Base-by-base conservation (phyloP, 768 basidiomycete genomes). In the Hypsizygus marmoreus region DNA sequence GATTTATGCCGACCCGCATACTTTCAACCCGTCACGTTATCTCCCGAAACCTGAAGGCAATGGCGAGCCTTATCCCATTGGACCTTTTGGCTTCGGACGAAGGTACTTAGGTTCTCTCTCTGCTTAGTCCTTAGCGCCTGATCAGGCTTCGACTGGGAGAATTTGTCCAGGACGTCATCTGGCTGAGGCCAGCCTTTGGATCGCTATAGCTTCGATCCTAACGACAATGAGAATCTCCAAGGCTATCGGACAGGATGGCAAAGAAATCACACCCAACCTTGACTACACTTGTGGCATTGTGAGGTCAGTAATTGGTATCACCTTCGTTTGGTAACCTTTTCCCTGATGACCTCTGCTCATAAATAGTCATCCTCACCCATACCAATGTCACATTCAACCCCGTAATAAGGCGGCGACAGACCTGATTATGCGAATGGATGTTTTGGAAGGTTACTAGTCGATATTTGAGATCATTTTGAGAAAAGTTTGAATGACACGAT, bases 111-210 rank as follows among this genome's bases (percentile, higher is more conserved):
- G n/a, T 30, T 16, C 11, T 37, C 23, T 19, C 26, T n/a, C 3
- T 25, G 14, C 25, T 37, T n/a, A 19, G n/a, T n/a, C 17, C n/a
- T 25, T n/a, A 14, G 3, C 12, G 23, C 12, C 29, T 16, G 3
- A 39, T 30, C 25, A 13, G 34, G 31, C 22, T n/a, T 39, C n/a
- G 24, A 32, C 25, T 17, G 17, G 20, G 22, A 65, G 62, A 17
- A 51, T 71, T 4, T 76, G 75, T 42, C 70, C 74, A 13, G 79
- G 76, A 5, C 58, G 66, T 19, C 43, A 71, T 35, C 54, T 80
- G 29, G 76, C 71, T 4, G 70, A 75, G 14, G 62, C 68, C 1
- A 71, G 68, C 13, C 12, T 75, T 20, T 69, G 67, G 58, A 46
- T 53, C 17, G 47, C 50, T 4, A 39, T 58, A 1, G 54, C 55